These are phyloP conservation scores for Stachybotrys echinatus DNA, from an alignment of 2,329 filamentous ascomycete genomes.

Conservation along the genomic window DNA sequence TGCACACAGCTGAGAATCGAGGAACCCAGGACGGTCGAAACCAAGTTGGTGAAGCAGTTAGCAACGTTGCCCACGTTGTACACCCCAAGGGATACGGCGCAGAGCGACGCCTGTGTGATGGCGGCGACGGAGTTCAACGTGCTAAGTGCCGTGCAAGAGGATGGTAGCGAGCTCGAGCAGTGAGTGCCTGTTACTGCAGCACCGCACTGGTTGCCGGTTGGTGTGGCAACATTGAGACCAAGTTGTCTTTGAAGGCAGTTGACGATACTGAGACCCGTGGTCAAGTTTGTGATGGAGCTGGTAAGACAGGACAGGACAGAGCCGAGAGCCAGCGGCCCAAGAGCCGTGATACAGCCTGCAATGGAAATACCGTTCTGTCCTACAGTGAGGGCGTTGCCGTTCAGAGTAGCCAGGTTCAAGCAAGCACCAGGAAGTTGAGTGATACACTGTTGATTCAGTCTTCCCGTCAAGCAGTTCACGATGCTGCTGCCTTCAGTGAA, in stretches of 20 bases:
- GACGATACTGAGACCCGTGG: neutral
- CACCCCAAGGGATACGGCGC: neutral
- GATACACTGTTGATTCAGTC: neutral
- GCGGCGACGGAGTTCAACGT: neutral
- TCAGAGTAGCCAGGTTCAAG: neutral
- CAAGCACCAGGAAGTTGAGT: constrained; percentile 4
- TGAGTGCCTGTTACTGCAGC: neutral
- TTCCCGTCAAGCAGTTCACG: neutral
- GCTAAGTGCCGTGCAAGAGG: neutral
- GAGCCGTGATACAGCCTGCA: neutral
- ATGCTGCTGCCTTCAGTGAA: neutral
- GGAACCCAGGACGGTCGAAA: neutral
- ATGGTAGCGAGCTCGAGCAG: neutral
- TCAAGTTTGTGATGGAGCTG: neutral
- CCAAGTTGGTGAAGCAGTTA: neutral
- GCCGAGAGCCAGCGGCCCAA: neutral
- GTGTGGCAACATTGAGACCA: neutral
- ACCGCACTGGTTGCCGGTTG: neutral
- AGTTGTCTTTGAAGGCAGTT: neutral
- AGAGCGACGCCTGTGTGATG: neutral
- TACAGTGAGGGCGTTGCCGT: constrained; percentile 2
- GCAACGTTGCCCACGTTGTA: neutral
- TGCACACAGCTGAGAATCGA: neutral
- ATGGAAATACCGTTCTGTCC: neutral
- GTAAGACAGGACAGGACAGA: neutral